Percentiles rank a stretch among this genome's conserved stretches.
These are phyloP conservation scores for Clitopilus hobsonii DNA, from an alignment of 768 basidiomycete species.

Conservation along the genomic window DNA sequence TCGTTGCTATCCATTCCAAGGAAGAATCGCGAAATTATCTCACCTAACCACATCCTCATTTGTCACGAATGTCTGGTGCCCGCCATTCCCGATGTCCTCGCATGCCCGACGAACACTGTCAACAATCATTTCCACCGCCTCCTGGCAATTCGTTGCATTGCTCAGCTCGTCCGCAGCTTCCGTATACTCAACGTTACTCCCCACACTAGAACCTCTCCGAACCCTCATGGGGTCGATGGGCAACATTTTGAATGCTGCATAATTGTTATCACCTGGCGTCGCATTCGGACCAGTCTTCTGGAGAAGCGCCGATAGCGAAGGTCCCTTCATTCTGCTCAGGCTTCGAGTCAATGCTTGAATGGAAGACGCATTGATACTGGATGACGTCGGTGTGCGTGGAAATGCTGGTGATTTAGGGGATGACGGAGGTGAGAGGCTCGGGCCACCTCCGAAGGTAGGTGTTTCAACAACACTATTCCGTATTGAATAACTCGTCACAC, in stretches of 20 bases:
- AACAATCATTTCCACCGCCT: conserved; percentile 74
- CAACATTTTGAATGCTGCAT: conserved; percentile 77
- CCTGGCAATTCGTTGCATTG: conserved; percentile 64
- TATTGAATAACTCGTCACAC: conserved; percentile 82
- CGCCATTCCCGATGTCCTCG: conserved; percentile 48
- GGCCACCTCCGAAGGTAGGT: conserved; percentile 10
- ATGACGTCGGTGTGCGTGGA: conserved; percentile 5
- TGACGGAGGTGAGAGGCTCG: conserved; percentile 13
- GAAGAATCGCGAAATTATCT: conserved; percentile 7
- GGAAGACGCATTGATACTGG: neutral
- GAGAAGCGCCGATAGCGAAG: conserved; percentile 30
- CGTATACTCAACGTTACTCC: conserved; percentile 34
- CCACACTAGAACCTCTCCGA: conserved; percentile 42
- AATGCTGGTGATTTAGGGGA: conserved; percentile 13
- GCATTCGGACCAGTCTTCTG: conserved; percentile 24
- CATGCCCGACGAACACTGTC: conserved; percentile 67
- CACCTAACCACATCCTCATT: conserved; percentile 81
- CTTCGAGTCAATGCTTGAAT: neutral
- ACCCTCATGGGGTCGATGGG: conserved; percentile 62
- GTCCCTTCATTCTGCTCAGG: conserved; percentile 7
- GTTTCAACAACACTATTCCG: conserved; percentile 52
- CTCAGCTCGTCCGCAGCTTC: conserved; percentile 60
- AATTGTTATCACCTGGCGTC: conserved; percentile 32
- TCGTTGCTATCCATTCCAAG: conserved; percentile 1
- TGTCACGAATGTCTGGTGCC: conserved; percentile 43